Base-by-base conservation (phyloP, 768 basidiomycete species). In the Rickenella mellea region DNA sequence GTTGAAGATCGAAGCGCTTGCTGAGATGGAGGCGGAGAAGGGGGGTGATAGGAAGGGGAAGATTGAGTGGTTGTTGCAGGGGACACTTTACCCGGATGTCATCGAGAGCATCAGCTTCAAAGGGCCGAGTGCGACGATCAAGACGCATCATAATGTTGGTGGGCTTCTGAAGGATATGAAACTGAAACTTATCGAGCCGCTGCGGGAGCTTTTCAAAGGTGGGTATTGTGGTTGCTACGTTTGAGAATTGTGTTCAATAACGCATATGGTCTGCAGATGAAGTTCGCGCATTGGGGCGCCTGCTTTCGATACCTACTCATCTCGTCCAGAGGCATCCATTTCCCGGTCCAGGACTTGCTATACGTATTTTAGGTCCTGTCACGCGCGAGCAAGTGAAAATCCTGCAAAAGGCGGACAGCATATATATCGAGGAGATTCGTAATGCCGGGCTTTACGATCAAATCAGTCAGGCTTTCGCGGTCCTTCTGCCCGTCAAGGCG, bases 31-130 rank as follows among this genome's bases (percentile, higher is more conserved):
- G 48, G 87, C 80, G 51, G 67, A 70, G 46, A 55, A 65, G 19
- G 83, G 78, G 2, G 80, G 71, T 0, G 79, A 74, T 40, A 71
- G 73, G 7, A 94, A 92, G 63, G 93, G 96, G 2, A 78, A 80
- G 54, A 90, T 98, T 26, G 96, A 98, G 58, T 99, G 93, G 92
- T 63, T 99, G 36, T 66, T 99, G 9, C 96, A 99, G 63, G 96
- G 96, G 4, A 99, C 96, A 0, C 74, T 99, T 11, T 99, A 98
- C 63, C 96, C 96, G 2, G 96, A 99, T 57, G 96, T 99, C 45
- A 99, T 98, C 58, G 96, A 99, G 69, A 90, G 86, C 58, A 96
- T 99, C 66, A 90, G 86, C 64, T 99, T 99, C 77, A 98, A 97
- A 65, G 96, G 96, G 2, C 96, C 96, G 0, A 90, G 86, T 50